phyloP scores from a whole-genome alignment of 257 asterid genomes.

The Solanum pennellii region DNA sequence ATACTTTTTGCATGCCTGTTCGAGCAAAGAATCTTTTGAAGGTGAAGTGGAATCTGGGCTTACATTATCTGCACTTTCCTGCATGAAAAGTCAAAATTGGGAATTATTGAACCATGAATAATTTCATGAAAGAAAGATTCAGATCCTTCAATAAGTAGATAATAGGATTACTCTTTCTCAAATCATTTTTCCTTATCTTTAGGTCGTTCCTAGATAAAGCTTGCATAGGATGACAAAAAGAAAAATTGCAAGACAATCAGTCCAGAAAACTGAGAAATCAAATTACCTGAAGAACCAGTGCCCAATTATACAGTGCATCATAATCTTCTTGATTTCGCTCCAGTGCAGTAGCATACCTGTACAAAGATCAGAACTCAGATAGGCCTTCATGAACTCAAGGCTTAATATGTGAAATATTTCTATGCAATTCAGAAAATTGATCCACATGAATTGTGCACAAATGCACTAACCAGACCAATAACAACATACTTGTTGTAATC shows the following conservation, averaged over 20 bases:
- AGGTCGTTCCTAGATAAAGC: neutral
- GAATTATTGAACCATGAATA: constrained; percentile 1
- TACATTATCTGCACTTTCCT: constrained; percentile 99
- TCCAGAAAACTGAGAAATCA: neutral
- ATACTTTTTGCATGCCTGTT: constrained; percentile 93
- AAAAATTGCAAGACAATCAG: neutral
- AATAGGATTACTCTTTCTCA: neutral
- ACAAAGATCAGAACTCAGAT: constrained; percentile 2
- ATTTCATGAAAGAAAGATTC: neutral
- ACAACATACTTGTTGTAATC: neutral
- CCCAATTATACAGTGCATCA: constrained; percentile 99
- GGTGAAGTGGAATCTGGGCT: constrained; percentile 77
- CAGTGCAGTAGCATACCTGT: constrained; percentile 87
- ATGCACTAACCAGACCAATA: neutral
- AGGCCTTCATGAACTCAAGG: constrained; percentile 3
- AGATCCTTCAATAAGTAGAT: neutral
- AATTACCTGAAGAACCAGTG: constrained; percentile 89
- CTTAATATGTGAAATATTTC: neutral
- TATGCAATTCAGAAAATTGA: neutral
- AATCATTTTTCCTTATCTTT: neutral
- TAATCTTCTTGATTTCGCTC: constrained; percentile 91
- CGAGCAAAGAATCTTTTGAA: constrained; percentile 90
- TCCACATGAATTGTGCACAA: neutral
- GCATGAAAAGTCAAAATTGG: constrained; percentile 20
- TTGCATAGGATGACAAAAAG: neutral